Evolutionary conservation across 495 filamentous ascomycete genomes (phyloP), one percentile per base, ranked within the genome.

Genomic region (Neurospora sp.): DNA sequence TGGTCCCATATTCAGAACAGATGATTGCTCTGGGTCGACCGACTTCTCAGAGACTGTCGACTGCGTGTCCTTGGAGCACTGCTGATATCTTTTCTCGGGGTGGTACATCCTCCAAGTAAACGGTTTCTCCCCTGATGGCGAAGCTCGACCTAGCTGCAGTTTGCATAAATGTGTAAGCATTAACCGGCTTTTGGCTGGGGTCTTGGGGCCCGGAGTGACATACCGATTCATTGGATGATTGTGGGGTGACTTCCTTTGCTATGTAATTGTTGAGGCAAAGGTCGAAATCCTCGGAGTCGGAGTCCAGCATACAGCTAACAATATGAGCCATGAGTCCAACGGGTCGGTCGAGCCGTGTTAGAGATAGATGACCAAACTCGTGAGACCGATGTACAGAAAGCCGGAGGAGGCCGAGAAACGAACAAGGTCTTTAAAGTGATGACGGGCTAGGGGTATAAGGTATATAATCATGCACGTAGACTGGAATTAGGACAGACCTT

Each of bases 61-160:
- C 72, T 83, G 83, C 73, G 77, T 83, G 73, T 85, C 84, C 69
- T 79, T 81, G 71, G 85, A 87, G 65, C 86, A 79, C 77, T 87
- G 85, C 77, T 87, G 85, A 69, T 87, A 87, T 77, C 85, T 87
- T 71, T 82, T 80, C 73, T 84, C 81, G 7, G 83, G 78, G 70
- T 85, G 83, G 70, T 86, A 84, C 86, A 87, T 86, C 76, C 84
- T 87, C 83, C 83, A 85, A 35, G 82, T 78, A 74, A 82, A 83
- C 31, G 84, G 82, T 73, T 81, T 87, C 74, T 81, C 84, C 65
- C 73, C 79, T 53, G 71, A 80, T 71, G 77, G 78, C 68, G 73
- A 81, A 71, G 80, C 81, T 78, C 72, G 76, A 74, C 76, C 77
- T 73, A 80, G 73, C 80, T 79, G 47, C 65, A 71, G 73, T 77